A percentile compares a stretch with the other conserved stretches of the same genome.
phyloP scores from a whole-genome alignment of 495 filamentous ascomycete genomes.

The Oleoguttula mirabilis region DNA sequence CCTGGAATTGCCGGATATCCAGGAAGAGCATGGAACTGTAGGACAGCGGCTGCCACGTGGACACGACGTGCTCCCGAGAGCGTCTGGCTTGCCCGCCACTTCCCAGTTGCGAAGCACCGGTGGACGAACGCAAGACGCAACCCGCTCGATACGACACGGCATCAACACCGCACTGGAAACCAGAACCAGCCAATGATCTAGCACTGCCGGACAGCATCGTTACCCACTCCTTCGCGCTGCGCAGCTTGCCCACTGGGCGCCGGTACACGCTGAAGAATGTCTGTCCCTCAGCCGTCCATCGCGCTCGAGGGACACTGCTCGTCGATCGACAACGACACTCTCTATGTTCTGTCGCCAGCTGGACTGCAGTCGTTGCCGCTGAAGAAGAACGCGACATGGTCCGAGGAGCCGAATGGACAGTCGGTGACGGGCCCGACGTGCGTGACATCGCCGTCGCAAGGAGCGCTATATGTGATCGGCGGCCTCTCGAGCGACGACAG shows the following conservation, averaged over 20 bases:
- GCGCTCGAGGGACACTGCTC: constrained; percentile 68
- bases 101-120: too few relatives aligned
- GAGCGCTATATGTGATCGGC: constrained; percentile 76
- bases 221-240: constrained; percentile 3
- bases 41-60: too few relatives aligned
- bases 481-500: constrained; percentile 42
- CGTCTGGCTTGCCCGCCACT: neutral
- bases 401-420: constrained; percentile 46
- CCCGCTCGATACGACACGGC: too few relatives aligned
- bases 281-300: constrained; percentile 40
- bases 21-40: too few relatives aligned
- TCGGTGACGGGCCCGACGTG: constrained; percentile 65
- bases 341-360: constrained; percentile 69
- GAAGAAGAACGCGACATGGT: constrained; percentile 58
- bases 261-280: constrained; percentile 13
- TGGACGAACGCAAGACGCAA: too few relatives aligned
- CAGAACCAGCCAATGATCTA: neutral
- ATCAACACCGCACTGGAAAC: neutral
- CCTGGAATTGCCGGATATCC: too few relatives aligned
- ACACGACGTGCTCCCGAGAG: neutral
- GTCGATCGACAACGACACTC: constrained; percentile 64
- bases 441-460: constrained; percentile 46
- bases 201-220: neutral
- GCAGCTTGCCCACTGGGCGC: constrained; percentile 5
- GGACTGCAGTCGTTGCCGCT: constrained; percentile 68